These are phyloP conservation scores for Trichaptum fuscoviolaceum DNA, from an alignment of 768 basidiomycete genomes.

Conservation along the genomic window DNA sequence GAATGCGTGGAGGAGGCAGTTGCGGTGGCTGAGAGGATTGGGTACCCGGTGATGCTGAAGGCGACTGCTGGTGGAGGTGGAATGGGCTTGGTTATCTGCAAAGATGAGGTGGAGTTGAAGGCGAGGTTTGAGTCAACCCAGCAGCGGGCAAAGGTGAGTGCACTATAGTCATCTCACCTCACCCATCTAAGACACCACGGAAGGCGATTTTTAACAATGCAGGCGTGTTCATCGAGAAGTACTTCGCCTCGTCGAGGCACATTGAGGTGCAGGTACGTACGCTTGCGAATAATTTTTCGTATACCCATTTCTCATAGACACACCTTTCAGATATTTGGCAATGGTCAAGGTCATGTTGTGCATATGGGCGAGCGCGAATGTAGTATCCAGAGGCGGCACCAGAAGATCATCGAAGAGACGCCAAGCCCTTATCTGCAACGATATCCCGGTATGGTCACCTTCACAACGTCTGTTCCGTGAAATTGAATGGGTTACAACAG, in stretches of 20 bases:
- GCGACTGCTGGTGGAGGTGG: slow-evolving; percentile 68
- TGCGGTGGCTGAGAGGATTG: slow-evolving; percentile 34
- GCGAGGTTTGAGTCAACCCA: slow-evolving; percentile 31
- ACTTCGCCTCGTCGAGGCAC: slow-evolving; percentile 50
- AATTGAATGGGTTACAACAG: slow-evolving; percentile 21
- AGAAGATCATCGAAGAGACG: slow-evolving; percentile 70
- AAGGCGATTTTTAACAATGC: slow-evolving; percentile 41
- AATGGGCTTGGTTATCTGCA: slow-evolving; percentile 58
- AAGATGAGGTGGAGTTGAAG: slow-evolving; percentile 30
- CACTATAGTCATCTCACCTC: not conserved
- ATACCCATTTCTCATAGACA: not conserved
- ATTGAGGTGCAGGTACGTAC: slow-evolving; percentile 54
- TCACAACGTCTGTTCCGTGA: not conserved
- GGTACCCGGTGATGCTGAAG: slow-evolving; percentile 63
- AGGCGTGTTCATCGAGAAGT: slow-evolving; percentile 57
- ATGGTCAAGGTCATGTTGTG: slow-evolving; percentile 51
- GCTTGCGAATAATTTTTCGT: not conserved
- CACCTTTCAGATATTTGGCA: slow-evolving; percentile 48
- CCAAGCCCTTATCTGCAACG: slow-evolving; percentile 52
- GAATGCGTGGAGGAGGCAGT: slow-evolving; percentile 35
- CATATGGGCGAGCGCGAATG: slow-evolving; percentile 71
- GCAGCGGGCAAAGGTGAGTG: slow-evolving; percentile 40
- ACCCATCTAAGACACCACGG: not conserved
- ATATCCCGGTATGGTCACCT: slow-evolving; percentile 33
- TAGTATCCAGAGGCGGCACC: slow-evolving; percentile 61